These are phyloP conservation scores for Fusarium mexicanum DNA, from an alignment of 2,329 filamentous ascomycete species.

Conservation along the genomic window DNA sequence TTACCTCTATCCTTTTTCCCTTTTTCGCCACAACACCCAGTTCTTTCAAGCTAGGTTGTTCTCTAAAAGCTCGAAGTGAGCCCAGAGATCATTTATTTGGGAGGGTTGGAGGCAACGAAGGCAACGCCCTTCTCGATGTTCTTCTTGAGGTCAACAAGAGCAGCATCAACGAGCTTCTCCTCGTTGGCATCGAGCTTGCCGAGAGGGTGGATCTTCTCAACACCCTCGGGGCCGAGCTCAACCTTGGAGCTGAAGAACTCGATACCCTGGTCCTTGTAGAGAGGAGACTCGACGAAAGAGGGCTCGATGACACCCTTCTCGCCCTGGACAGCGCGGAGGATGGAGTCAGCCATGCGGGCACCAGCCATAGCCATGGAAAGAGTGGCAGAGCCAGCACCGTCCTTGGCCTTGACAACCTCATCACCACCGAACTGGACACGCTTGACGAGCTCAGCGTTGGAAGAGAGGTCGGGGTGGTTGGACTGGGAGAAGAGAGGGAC, in stretches of 20 bases:
- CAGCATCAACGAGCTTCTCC: constrained; percentile 88
- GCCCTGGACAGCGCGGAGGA: constrained; percentile 92
- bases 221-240: constrained; percentile 95
- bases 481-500: constrained; percentile 97
- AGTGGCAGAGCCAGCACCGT: constrained; percentile 94
- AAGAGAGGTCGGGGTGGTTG: constrained; percentile 82
- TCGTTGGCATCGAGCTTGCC: constrained; percentile 87
- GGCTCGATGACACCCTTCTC: constrained; percentile 96
- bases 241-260: constrained; percentile 97
- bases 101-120: constrained; percentile 69
- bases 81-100: constrained; percentile 58
- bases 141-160: constrained; percentile 85
- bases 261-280: constrained; percentile 98
- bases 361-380: constrained; percentile 99
- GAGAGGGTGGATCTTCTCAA: constrained; percentile 89
- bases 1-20: constrained; percentile 16
- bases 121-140: constrained; percentile 92
- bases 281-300: constrained; percentile 94
- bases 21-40: constrained; percentile 27
- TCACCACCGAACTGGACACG: constrained; percentile 99
- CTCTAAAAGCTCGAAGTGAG: constrained; percentile 5
- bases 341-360: constrained; percentile 82
- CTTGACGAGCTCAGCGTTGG: constrained; percentile 83
- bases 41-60: neutral
- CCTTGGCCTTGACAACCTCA: constrained; percentile 99